Base-by-base conservation (phyloP, 768 basidiomycete genomes). In the Calocybe indica region DNA sequence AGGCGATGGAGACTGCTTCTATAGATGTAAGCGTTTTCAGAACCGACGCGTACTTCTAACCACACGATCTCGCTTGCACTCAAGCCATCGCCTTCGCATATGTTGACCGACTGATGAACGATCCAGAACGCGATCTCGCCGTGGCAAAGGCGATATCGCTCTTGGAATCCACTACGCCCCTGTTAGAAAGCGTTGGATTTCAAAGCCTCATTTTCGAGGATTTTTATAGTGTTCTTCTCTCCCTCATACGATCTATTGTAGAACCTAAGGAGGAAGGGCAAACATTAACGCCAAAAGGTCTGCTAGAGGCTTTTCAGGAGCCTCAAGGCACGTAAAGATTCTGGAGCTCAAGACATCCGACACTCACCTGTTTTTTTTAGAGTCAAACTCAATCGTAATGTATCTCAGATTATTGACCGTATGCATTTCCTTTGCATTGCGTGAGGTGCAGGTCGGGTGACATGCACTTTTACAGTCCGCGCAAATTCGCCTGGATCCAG, bases 1-100 rank as follows among this genome's bases (percentile, higher is more conserved):
- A 81, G 90, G 92, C 29, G 92, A 89, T 55, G 92, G 93, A 0
- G 88, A 89, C 62, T 95, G 93, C 61, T 95, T 94, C 64, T 96
- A 94, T 63, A 75, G 92, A 74, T 85, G 89, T 89, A 61, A 4
- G 12, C 28, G 36, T 32, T n/a, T 7, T 29, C 8, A 37, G 9
- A 15, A 8, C 37, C 52, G 34, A 40, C 14, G 42, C 15, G 46
- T 36, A 39, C 37, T 32, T 39, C 39, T 46, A 44, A 51, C 55
- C 48, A 55, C 53, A 43, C 46, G 56, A 52, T 53, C 49, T 54
- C 49, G 43, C 52, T 12, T 22, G 22, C 22, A 22, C 22, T 22
- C 22, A 62, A 91, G 92, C 92, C 8, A 72, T 93, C 43, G 88
- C 82, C 6, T 91, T 90, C 55, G 82, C 89, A 5, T 92, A 87